Conservation (phyloP, 768 basidiomycete genomes). For the Clitopilus passeckerianus region DNA sequence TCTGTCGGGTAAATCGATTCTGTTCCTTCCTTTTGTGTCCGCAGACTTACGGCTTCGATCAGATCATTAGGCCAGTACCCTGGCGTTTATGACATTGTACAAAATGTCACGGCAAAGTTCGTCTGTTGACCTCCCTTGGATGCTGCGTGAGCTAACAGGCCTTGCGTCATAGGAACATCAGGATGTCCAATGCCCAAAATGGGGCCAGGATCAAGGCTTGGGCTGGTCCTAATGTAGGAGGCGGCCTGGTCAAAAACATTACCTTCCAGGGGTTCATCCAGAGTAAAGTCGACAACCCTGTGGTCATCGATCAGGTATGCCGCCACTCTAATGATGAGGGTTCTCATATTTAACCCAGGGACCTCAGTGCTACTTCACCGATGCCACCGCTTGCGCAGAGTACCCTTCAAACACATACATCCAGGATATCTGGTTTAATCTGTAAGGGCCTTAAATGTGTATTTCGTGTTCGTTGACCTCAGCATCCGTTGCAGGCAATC, state of each 20-base stretch:
- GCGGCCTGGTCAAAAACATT: conserved; percentile 53
- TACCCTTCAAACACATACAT: conserved; percentile 53
- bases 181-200: conserved; percentile 59
- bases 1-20: conserved; percentile 35
- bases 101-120: conserved; percentile 50
- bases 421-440: conserved; percentile 51
- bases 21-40: not conserved
- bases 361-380: conserved; percentile 44
- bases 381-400: conserved; percentile 42
- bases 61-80: conserved; percentile 57
- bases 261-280: conserved; percentile 49
- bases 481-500: conserved; percentile 36
- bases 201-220: conserved; percentile 68
- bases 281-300: conserved; percentile 51
- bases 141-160: not conserved
- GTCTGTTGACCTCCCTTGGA: conserved; percentile 9
- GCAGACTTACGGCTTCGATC: conserved; percentile 1
- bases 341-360: not conserved
- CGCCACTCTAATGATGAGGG: not conserved
- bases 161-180: conserved; percentile 38
- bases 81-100: conserved; percentile 52
- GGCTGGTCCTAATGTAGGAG: conserved; percentile 55
- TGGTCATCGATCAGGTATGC: conserved; percentile 52
- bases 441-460: conserved; percentile 22
- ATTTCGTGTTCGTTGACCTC: not conserved